Evolutionary conservation across 495 filamentous ascomycete genomes (phyloP), one percentile per base, ranked within the genome.

Genomic region (Tuber umbilicatum): DNA sequence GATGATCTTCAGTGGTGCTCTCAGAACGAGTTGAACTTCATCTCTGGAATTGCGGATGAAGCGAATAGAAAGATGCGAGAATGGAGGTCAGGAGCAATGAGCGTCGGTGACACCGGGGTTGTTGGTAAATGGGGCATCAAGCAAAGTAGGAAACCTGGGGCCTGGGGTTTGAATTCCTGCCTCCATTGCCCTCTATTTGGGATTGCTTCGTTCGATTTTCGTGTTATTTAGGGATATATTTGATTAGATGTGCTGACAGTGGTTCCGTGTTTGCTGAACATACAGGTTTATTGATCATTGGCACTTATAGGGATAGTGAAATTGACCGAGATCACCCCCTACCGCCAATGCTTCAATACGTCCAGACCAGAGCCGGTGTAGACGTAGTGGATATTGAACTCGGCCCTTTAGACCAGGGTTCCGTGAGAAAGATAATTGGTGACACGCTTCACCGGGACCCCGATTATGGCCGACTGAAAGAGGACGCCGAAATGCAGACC

Each of bases 1-100:
- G 81, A 82, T 16, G 81, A 82, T 71, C 70, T 82, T 42, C 81
- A 82, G 23, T 82, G 81, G 81, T 82, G 81, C 50, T 82, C 80
- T 37, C 75, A 77, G 60, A 76, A 60, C 69, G 81, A 82, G 72
- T 47, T 82, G 55, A 82, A 74, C 69, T 68, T 82, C 14, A 82
- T 82, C 42, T 71, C 79, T 35, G 81, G 75, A 35, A 82, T 82
- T 64, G 80, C 80, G 19, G 80, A 80, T 35, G 81, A 82, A 69
- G 81, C 81, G 21, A 81, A 81, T 55, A 73, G 80, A 39, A 75
- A 76, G 40, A 76, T 81, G 74, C 74, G 80, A 37, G 79, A 81
- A 74, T 81, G 80, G 80, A 77, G 80, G 38, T 39, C 71, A 16
- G 76, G 78, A 21, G 60, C 77, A 23, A 40, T 73, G 16, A 73